Base-by-base conservation (phyloP, 2,329 filamentous ascomycete genomes). In the Fusarium bactridioides region DNA sequence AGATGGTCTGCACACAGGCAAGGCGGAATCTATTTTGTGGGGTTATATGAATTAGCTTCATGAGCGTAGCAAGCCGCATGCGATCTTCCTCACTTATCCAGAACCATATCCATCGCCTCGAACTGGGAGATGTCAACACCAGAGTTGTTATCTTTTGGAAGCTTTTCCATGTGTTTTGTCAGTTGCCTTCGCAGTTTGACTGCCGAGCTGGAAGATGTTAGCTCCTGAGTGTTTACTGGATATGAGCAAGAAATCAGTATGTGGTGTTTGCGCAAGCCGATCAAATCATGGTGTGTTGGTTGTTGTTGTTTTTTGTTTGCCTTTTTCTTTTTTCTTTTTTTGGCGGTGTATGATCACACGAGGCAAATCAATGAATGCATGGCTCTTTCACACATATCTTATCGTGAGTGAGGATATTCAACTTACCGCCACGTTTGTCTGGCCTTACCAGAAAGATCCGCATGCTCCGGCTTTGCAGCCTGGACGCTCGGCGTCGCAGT, bases 1-100 rank as follows among this genome's bases (percentile, higher is more conserved):
- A 93, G 67, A 95, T 90, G 63, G 90, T 88, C 72, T 88, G 87
- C 79, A 95, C 90, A 79, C 92, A 95, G 66, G 89, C 87, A 55
- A 90, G 83, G 74, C 94, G 93, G 80, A 93, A 91, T 74, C 91
- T 93, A 77, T 47, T 55, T 51, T 27, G 23, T 16, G 33, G 50
- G 48, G 21, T 35, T 44, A 31, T 19, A 61, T 47, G 25, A 37
- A 38, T 74, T 65, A 74, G 71, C 58, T 59, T 69, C 56, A 33
- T 35, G 54, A 59, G 53, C 63, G 44, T 41, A 74, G 40, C 45
- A 50, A 27, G 43, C 18, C 21, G 61, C 40, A 58, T 58, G 58
- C 55, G 55, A 67, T 61, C 27, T 44, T 70, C 73, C 83, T 77
- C 75, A 85, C 83, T 82, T 80, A 57, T 84, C 81, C 77, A 87